Evolutionary conservation across 2,329 filamentous ascomycete genomes (phyloP).

Genomic region (Lanzia echinophila): DNA sequence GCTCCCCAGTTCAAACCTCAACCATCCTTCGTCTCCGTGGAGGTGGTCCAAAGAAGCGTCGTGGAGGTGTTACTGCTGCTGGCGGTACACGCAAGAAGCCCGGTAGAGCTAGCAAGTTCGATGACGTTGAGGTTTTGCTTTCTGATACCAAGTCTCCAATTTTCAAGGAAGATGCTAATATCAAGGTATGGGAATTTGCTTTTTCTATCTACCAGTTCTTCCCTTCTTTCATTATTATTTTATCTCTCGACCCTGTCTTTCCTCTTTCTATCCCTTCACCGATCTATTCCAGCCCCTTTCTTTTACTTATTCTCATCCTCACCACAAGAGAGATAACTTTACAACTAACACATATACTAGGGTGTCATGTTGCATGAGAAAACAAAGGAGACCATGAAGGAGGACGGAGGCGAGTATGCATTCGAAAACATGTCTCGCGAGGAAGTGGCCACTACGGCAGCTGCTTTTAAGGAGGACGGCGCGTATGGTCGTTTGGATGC

Average conservation of each 20-base stretch:
- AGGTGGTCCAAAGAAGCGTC: constrained; percentile 2
- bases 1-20: neutral
- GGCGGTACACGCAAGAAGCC: constrained; percentile 2
- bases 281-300: neutral
- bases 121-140: constrained; percentile 4
- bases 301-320: neutral
- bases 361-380: neutral
- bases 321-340: too few relatives aligned
- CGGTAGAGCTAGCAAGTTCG: constrained; percentile 2
- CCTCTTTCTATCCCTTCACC: too few relatives aligned
- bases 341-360: neutral
- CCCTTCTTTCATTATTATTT: neutral
- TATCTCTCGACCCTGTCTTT: too few relatives aligned
- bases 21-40: neutral
- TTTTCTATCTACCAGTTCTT: neutral
- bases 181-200: constrained; percentile 2
- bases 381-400: neutral
- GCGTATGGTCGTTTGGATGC: constrained; percentile 48
- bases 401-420: neutral
- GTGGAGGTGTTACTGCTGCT: neutral
- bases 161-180: constrained; percentile 7
- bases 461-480: constrained; percentile 50
- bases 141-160: constrained; percentile 9
- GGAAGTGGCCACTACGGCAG: constrained; percentile 43
- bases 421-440: constrained; percentile 4